These are phyloP conservation scores for Chenopodium album DNA, from an alignment of 148 eudicot species.

Conservation along the genomic window DNA sequence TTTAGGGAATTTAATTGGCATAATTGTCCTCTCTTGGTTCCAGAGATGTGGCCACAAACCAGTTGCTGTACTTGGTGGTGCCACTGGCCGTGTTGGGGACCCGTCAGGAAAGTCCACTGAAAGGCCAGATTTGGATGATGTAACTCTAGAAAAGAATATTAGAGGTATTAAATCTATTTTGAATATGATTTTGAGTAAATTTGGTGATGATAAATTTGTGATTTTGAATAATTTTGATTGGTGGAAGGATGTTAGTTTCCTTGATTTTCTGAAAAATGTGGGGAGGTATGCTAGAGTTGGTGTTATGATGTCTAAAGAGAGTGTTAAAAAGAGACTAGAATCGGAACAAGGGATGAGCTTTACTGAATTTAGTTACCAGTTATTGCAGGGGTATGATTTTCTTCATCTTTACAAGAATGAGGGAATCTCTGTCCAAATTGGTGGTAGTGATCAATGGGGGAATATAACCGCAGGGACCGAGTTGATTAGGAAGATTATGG, in stretches of 20 bases:
- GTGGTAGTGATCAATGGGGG: conserved; percentile 98
- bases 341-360: conserved; percentile 85
- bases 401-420: conserved; percentile 51
- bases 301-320: conserved; percentile 80
- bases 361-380: conserved; percentile 81
- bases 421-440: conserved; percentile 73
- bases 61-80: conserved; percentile 81
- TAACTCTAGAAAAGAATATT: conserved; percentile 47
- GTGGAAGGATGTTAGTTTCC: conserved; percentile 80
- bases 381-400: conserved; percentile 87
- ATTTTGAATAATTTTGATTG: conserved; percentile 84
- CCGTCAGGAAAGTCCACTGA: conserved; percentile 82
- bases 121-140: conserved; percentile 61
- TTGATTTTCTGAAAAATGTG: conserved; percentile 70
- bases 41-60: conserved; percentile 68
- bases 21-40: conserved; percentile 88
- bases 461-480: conserved; percentile 94
- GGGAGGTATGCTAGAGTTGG: conserved; percentile 81
- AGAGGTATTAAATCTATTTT: conserved; percentile 43
- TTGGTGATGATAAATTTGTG: conserved; percentile 27
- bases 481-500: conserved; percentile 60
- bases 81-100: conserved; percentile 85
- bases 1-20: conserved; percentile 73
- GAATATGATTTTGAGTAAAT: conserved; percentile 39
- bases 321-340: conserved; percentile 68